phyloP scores from a whole-genome alignment of 2,329 filamentous ascomycete species.

The Lasiodiplodia gonubiensis region DNA sequence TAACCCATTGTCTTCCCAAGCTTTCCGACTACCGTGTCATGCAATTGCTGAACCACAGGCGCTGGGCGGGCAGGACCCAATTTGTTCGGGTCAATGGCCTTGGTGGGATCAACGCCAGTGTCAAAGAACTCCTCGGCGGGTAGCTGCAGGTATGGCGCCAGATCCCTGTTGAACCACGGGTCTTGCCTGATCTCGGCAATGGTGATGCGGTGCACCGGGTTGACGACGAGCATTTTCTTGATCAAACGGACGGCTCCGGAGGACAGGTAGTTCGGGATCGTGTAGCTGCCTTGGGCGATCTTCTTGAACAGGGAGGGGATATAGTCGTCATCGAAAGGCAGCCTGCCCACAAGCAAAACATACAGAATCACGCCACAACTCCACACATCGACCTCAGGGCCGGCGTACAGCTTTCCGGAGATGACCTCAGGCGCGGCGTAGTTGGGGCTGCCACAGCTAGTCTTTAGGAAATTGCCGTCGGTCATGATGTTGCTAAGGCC shows the following conservation, averaged over 20 bases:
- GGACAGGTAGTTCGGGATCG: slow-evolving; percentile 89
- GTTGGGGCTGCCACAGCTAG: slow-evolving; percentile 96
- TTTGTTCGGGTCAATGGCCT: slow-evolving; percentile 81
- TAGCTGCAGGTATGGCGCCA: slow-evolving; percentile 84
- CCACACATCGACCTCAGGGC: slow-evolving; percentile 98
- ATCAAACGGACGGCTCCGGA: slow-evolving; percentile 82
- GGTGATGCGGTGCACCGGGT: slow-evolving; percentile 90
- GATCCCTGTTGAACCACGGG: slow-evolving; percentile 88
- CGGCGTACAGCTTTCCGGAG: slow-evolving; percentile 94
- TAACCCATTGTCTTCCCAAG: slow-evolving; percentile 99
- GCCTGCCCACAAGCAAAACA: slow-evolving; percentile 66
- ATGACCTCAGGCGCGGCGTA: slow-evolving; percentile 98
- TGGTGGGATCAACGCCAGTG: slow-evolving; percentile 91
- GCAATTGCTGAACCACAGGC: slow-evolving; percentile 84
- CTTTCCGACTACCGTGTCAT: slow-evolving; percentile 91
- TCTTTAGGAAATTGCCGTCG: slow-evolving; percentile 98
- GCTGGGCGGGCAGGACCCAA: slow-evolving; percentile 75
- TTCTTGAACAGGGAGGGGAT: slow-evolving; percentile 98
- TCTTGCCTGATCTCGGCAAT: slow-evolving; percentile 93
- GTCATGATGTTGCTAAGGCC: slow-evolving; percentile 99
- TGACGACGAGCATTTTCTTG: slow-evolving; percentile 92
- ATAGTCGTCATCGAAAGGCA: slow-evolving; percentile 98
- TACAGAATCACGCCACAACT: slow-evolving; percentile 88
- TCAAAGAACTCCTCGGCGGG: slow-evolving; percentile 91
- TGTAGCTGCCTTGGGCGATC: slow-evolving; percentile 92